Conservation (phyloP, 1,284 basidiomycete species). For the Mycosarcoma maydis region DNA sequence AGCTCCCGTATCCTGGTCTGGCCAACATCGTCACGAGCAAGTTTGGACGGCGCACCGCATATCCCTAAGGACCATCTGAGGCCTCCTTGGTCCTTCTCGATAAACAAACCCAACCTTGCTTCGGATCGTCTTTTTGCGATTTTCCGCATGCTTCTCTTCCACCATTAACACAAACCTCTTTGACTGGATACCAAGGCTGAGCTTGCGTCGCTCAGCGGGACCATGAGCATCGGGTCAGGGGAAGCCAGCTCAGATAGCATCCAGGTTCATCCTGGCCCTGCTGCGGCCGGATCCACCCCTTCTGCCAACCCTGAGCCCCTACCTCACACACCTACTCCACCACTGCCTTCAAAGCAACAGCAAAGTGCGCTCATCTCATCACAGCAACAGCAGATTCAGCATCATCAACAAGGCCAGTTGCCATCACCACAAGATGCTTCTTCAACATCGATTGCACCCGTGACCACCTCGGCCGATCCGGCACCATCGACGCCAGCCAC, state of each 20-base stretch:
- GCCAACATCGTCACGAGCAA: neutral
- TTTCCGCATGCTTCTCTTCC: slow-evolving; percentile 22
- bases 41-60: too few relatives aligned
- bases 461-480: neutral
- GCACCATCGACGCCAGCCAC: slow-evolving; percentile 3
- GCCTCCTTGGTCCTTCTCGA: too few relatives aligned
- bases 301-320: slow-evolving; percentile 14
- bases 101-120: neutral
- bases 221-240: slow-evolving; percentile 46
- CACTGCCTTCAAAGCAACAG: slow-evolving; percentile 5
- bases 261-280: slow-evolving; percentile 47
- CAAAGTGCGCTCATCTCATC: neutral
- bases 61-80: too few relatives aligned
- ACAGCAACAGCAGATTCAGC: slow-evolving; percentile 25
- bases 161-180: slow-evolving; percentile 7
- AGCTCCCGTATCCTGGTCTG: neutral
- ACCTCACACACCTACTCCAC: slow-evolving; percentile 20
- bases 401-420: slow-evolving; percentile 5
- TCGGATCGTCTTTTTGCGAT: neutral
- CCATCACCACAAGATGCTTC: slow-evolving; percentile 5
- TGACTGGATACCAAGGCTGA: slow-evolving; percentile 18
- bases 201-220: slow-evolving; percentile 40
- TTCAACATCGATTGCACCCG: neutral
- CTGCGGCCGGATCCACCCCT: slow-evolving; percentile 35
- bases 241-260: slow-evolving; percentile 39